Base-by-base conservation (phyloP, 164 flowering plant species). In the Platanus orientalis region DNA sequence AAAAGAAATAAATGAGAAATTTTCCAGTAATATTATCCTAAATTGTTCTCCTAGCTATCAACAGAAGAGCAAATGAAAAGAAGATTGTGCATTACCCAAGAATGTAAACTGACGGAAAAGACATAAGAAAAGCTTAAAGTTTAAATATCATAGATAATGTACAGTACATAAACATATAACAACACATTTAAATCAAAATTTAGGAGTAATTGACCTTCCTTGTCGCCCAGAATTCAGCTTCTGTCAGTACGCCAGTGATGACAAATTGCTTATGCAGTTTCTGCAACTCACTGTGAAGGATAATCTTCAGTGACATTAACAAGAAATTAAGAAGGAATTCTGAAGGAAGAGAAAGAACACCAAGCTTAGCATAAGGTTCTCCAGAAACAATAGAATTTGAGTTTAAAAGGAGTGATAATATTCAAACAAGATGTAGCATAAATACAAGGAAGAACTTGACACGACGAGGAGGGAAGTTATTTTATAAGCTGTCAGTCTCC, bases 201-300 rank as follows among this genome's bases (percentile, higher is more conserved):
- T 20, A 19, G 28, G 45, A 17, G 23, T 28, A 69, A 62, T 61
- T 25, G 54, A 90, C 99, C 92, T 88, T 89, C 73, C 96, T 86
- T 60, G 96, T 75, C 4, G 96, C 95, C 99, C 99, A 94, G 70
- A 94, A 94, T 71, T 94, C 99, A 59, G 88, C 80, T 71, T 95
- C 96, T 61, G 96, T 80, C 82, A 95, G 67, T 32, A 88, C 72
- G 48, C 84, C 85, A 73, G 84, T 72, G 21, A 73, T 60, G 57
- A 95, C 97, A 73, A 91, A 84, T 76, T 88, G 88, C 80, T 78
- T 83, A 73, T 94, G 97, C 74, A 95, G 89, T 71, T 78, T 88
- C 89, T 83, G 92, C 86, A 95, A 73, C 77, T 95, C 97, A 51
- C 97, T 94, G 88, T 40, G 60, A 69, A 60, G 36, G 54, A 49